Base-by-base conservation (phyloP, 768 basidiomycete species). In the Boletus sp. region DNA sequence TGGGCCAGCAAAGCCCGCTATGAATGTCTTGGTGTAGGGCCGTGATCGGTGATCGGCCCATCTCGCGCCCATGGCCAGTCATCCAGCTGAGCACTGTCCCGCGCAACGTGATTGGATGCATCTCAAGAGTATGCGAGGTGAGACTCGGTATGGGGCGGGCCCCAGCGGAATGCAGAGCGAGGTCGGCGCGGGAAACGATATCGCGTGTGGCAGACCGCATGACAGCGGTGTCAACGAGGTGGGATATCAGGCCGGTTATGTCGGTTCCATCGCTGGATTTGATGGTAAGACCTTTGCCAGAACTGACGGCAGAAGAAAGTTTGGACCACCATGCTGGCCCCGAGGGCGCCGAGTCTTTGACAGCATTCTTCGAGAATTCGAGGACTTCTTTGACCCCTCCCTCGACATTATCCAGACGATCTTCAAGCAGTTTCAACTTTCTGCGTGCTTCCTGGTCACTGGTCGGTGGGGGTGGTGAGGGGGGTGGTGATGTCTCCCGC, bases 1-100 rank as follows among this genome's bases (percentile, higher is more conserved):
- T 93, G 1, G 96, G 91, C 94, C 96, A 99, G 72, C 96, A 99
- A 52, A 87, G 80, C 4, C 97, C 96, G 33, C 83, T 84, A 51
- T 87, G 81, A 27, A 78, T 75, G 57, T 97, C 92, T 54, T 90
- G 87, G 64, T 96, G 88, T n/a, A 99, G 76, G 3, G 91, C 92
- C 0, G 83, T 88, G 46, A 93, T 83, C 1, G 96, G 94, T 1
- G 91, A 82, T 15, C 85, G 83, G n/a, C 92, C 94, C 41, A 84
- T 70, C 39, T 83, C 76, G 59, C 78, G 77, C 19, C 81, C 83
- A 41, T 77, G 76, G 34, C 87, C 87, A 0, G 85, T 84, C 62
- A 90, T 60, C 54, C 82, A 71, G 15, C 83, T 75, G 21, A 83
- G 49, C 25, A 87, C 56, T 21, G 83, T 75, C 7, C 75, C 72